Percentiles rank a stretch among this genome's conserved stretches.
These are phyloP conservation scores for Russula lepida DNA, from an alignment of 768 basidiomycete species.

Conservation along the genomic window DNA sequence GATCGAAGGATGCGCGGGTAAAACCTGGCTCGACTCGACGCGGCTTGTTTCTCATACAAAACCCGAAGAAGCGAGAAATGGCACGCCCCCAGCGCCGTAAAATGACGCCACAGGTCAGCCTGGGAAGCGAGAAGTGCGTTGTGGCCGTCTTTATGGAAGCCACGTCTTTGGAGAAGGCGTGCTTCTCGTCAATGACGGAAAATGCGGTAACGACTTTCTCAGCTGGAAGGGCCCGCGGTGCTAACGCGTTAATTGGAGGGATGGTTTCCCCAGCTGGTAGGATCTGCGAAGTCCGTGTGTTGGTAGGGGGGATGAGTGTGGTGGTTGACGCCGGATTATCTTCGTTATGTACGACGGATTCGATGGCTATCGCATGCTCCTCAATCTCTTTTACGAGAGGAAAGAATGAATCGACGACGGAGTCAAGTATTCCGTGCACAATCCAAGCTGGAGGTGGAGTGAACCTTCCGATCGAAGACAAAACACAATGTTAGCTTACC, in stretches of 20 bases:
- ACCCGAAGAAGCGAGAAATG: conserved; percentile 12
- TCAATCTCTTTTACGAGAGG: conserved; percentile 79
- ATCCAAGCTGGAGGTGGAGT: conserved; percentile 65
- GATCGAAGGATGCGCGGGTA: conserved; percentile 38
- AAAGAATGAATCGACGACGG: conserved; percentile 90
- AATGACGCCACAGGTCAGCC: conserved; percentile 26
- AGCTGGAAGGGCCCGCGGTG: background rate
- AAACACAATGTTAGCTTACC: conserved; percentile 35
- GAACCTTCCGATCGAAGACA: background rate
- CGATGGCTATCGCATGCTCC: conserved; percentile 35
- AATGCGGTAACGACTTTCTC: background rate
- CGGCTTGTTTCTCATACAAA: background rate
- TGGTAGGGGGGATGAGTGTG: background rate
- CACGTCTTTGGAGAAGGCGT: background rate
- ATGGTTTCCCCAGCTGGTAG: background rate
- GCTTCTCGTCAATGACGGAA: conserved; percentile 8
- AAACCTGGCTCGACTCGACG: background rate
- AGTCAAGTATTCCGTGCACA: conserved; percentile 85
- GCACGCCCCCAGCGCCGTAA: conserved; percentile 33
- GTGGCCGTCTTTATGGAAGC: conserved; percentile 4
- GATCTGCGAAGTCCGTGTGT: background rate
- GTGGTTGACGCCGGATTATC: conserved; percentile 1
- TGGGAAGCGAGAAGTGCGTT: conserved; percentile 25
- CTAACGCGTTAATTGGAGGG: background rate
- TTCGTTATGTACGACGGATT: conserved; percentile 51